Conservation (phyloP, 306 rosid genomes). For the Rosa multiflora region DNA sequence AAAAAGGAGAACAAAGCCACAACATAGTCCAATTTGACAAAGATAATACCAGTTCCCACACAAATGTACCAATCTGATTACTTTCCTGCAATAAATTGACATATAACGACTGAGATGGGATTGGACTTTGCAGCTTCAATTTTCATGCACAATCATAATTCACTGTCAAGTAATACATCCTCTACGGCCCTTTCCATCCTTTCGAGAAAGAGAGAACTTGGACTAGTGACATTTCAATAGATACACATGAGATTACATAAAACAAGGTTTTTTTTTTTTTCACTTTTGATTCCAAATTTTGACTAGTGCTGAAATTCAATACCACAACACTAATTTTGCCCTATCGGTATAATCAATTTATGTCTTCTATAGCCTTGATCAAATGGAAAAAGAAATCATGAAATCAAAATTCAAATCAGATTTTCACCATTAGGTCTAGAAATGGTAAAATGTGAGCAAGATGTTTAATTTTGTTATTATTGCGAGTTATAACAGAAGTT, state of each 20-base stretch:
- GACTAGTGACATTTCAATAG: not conserved
- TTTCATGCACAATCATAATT: conserved; percentile 19
- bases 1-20: conserved; percentile 57
- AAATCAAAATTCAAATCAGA: not conserved
- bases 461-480: not conserved
- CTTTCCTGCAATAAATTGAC: conserved; percentile 73
- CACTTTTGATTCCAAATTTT: not conserved
- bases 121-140: conserved; percentile 19
- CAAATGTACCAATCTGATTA: conserved; percentile 55
- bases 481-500: not conserved
- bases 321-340: not conserved
- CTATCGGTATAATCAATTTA: not conserved
- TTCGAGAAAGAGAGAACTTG: conserved; percentile 7
- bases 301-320: not conserved
- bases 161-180: not conserved
- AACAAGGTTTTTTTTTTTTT: not conserved
- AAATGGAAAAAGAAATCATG: not conserved
- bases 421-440: not conserved
- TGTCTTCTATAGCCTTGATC: not conserved
- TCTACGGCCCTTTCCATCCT: not conserved
- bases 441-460: not conserved
- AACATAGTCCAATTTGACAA: conserved; percentile 50
- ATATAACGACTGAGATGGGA: conserved; percentile 41
- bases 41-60: conserved; percentile 60
- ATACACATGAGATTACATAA: not conserved